Evolutionary conservation across 202 grass and related monocot species (phyloP).

Genomic region (Zizania palustris): DNA sequence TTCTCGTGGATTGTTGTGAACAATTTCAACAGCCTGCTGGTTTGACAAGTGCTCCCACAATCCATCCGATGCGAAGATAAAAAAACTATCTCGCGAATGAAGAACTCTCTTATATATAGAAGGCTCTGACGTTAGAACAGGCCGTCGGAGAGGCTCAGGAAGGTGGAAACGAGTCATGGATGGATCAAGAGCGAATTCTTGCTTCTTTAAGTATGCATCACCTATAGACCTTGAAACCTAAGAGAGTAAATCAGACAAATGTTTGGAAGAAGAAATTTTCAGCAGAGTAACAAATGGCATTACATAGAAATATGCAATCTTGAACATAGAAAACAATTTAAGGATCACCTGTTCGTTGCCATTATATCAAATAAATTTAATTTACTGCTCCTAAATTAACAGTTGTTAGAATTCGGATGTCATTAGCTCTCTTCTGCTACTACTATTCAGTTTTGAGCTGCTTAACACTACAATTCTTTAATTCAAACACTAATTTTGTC

Average conservation of each 20-base stretch:
- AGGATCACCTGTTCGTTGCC: background rate
- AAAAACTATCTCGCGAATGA: conserved; percentile 73
- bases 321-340: background rate
- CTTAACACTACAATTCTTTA: background rate
- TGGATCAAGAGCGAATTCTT: conserved; percentile 78
- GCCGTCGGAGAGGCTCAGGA: conserved; percentile 67
- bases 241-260: conserved; percentile 42
- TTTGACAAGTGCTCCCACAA: conserved; percentile 95
- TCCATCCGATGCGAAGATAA: conserved; percentile 96
- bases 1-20: conserved; percentile 75
- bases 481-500: background rate
- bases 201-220: conserved; percentile 89
- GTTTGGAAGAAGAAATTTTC: conserved; percentile 32
- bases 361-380: conserved; percentile 3
- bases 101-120: conserved; percentile 65
- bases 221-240: conserved; percentile 99
- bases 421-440: background rate
- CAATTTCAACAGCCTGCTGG: conserved; percentile 88
- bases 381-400: background rate
- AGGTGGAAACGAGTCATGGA: conserved; percentile 79
- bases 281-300: background rate
- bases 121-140: conserved; percentile 82
- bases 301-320: background rate
- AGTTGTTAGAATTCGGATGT: background rate
- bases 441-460: background rate